Percentiles rank a stretch among this genome's conserved stretches.
Conservation (phyloP, 1,284 basidiomycete genomes). For the Amylostereum chailletii region DNA sequence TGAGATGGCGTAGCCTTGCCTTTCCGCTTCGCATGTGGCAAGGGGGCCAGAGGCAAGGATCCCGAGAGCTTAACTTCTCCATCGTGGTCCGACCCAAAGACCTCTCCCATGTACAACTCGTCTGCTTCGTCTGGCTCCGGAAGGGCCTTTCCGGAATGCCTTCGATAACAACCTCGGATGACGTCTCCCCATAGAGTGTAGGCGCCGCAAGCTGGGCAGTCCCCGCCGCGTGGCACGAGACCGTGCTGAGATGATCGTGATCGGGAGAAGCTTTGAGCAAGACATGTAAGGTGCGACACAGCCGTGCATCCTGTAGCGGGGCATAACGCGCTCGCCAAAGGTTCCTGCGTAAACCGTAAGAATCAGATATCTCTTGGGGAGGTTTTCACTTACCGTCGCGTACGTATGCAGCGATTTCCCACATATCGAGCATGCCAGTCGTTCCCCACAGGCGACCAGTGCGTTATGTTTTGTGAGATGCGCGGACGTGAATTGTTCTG, state of each 20-base stretch:
- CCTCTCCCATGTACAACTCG: constrained; percentile 22
- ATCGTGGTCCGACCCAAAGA: constrained; percentile 17
- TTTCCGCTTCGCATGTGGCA: neutral
- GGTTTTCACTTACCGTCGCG: constrained; percentile 29
- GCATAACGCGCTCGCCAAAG: constrained; percentile 43
- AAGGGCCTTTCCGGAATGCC: constrained; percentile 29
- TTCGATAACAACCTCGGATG: constrained; percentile 58
- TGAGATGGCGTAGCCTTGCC: neutral
- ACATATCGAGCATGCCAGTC: constrained; percentile 48
- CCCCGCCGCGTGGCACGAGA: constrained; percentile 58
- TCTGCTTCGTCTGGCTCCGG: constrained; percentile 18
- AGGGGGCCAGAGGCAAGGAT: neutral
- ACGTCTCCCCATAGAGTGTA: constrained; percentile 69
- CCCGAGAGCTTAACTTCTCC: constrained; percentile 8
- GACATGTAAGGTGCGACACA: constrained; percentile 63
- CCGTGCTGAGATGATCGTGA: constrained; percentile 18
- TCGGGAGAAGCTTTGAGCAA: constrained; percentile 50
- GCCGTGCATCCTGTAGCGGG: constrained; percentile 41
- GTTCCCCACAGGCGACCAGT: constrained; percentile 25
- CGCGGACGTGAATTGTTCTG: constrained; percentile 41
- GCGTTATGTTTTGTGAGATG: constrained; percentile 47
- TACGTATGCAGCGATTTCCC: constrained; percentile 30
- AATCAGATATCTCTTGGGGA: neutral
- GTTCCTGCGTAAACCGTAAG: constrained; percentile 32
- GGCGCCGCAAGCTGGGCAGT: constrained; percentile 45